Percentiles rank a stretch among this genome's conserved stretches.
These are phyloP conservation scores for Puccinellia tenuiflora DNA, from an alignment of 176 grass and related monocot genomes.

Conservation along the genomic window DNA sequence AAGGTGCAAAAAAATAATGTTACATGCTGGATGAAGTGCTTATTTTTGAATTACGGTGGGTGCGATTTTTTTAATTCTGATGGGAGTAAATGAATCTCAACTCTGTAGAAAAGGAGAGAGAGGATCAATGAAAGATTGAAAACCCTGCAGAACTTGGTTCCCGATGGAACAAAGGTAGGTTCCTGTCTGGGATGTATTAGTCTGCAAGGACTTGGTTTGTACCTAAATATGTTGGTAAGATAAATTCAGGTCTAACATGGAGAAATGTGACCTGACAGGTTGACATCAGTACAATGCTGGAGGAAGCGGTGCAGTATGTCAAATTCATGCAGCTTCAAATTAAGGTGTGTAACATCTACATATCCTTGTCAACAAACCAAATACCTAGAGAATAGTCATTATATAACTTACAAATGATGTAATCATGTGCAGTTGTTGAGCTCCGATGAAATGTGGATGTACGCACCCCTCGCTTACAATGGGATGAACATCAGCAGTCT, in stretches of 20 bases:
- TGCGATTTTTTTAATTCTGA: not conserved
- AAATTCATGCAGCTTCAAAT: slow-evolving; percentile 95
- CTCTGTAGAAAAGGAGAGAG: slow-evolving; percentile 92
- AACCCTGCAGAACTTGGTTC: slow-evolving; percentile 82
- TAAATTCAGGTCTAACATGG: not conserved
- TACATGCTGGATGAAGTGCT: not conserved
- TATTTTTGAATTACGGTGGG: slow-evolving; percentile 26
- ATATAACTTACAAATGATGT: not conserved
- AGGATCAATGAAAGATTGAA: slow-evolving; percentile 90
- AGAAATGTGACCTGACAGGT: slow-evolving; percentile 50
- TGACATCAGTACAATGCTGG: slow-evolving; percentile 98
- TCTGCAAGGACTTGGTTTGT: slow-evolving; percentile 2
- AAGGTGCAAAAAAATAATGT: not conserved
- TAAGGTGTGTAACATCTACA: slow-evolving; percentile 50
- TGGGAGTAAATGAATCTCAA: not conserved
- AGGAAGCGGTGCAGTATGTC: slow-evolving; percentile 92
- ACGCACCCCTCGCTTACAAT: slow-evolving; percentile 85
- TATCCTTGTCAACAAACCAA: not conserved
- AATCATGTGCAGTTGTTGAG: slow-evolving; percentile 75
- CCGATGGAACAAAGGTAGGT: slow-evolving; percentile 91
- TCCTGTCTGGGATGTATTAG: not conserved
- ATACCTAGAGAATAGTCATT: not conserved
- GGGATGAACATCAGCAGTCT: slow-evolving; percentile 69
- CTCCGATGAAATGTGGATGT: slow-evolving; percentile 96
- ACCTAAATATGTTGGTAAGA: not conserved